Evolutionary conservation across 257 asterid species (phyloP), one percentile per base, ranked within the genome.

Genomic region (Primulina eburnea): DNA sequence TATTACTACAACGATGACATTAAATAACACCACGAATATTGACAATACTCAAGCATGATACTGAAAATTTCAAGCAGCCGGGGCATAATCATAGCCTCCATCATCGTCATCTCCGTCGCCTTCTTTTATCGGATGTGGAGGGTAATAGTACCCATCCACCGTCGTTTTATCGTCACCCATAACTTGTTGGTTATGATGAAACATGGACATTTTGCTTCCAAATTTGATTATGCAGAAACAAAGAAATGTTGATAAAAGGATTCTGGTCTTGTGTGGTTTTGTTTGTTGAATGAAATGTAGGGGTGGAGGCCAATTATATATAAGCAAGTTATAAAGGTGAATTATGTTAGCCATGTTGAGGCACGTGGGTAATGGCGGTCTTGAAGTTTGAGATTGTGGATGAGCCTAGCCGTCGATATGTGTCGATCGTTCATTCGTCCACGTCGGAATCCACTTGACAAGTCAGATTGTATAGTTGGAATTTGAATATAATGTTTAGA

Each of bases 1-100:
- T 5, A 50, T 2, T 50, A 50, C 8, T 16, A 50, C 21, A 4
- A 5, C 21, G 1, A 14, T 47, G 4, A 47, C 56, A 16, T 16
- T 14, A 9, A 9, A 14, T 28, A 7, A 3, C 12, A 10, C 10
- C 37, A 7, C 7, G 12, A 29, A 43, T 29, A 30, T 9, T 7
- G 16, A 43, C 4, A 11, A 4, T 7, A 35, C 12, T 63, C 53
- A 17, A 6, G 20, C 26, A 35, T 8, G 18, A 28, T 18, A 68
- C 17, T 14, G 17, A 2, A 6, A 24, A 65, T 18, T 7, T 78
- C 78, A 79, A 16, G 83, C 80, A 7, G 78, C 80, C 0, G 83
- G 83, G 16, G 80, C 83, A 30, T 71, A 79, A 43, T 79, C 83
- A 6, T 63, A 79, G 14, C 29, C 68, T 38, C 77, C 78, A 60